Evolutionary conservation across 2,329 filamentous ascomycete species (phyloP).

Genomic region (Aspergillus tubingensis): DNA sequence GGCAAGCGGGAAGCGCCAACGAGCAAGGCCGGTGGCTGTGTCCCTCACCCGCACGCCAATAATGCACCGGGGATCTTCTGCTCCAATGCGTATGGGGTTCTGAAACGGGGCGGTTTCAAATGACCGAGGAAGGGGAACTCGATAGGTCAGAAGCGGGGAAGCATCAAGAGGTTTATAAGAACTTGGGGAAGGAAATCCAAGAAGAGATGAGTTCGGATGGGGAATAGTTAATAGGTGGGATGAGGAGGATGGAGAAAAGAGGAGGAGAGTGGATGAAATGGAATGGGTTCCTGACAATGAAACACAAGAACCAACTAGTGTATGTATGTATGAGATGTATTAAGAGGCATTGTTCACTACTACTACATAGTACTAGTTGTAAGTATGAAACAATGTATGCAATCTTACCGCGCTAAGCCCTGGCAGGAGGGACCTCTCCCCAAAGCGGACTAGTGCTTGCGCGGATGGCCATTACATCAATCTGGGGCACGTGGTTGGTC

Average conservation of each 20-base stretch:
- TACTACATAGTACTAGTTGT: too few relatives aligned
- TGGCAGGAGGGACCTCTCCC: neutral
- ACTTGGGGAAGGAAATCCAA: too few relatives aligned
- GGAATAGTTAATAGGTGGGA: neutral
- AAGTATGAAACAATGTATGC: neutral
- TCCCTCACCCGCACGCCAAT: constrained; percentile 7
- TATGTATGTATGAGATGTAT: too few relatives aligned
- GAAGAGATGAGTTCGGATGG: neutral
- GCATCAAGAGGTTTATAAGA: neutral
- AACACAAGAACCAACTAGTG: neutral
- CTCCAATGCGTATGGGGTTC: neutral
- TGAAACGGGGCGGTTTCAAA: constrained; percentile 4
- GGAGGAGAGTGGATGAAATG: neutral
- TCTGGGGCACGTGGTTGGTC: neutral
- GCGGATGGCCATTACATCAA: neutral
- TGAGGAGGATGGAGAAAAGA: neutral
- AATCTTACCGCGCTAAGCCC: neutral
- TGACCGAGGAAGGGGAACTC: neutral
- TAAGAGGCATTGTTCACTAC: too few relatives aligned
- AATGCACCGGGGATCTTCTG: constrained; percentile 20
- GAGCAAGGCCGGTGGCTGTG: constrained; percentile 26
- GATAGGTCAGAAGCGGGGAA: neutral
- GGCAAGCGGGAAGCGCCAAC: constrained; percentile 16
- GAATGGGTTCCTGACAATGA: neutral
- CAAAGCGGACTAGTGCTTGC: neutral